Evolutionary conservation across 116 monocot genomes (phyloP).

Genomic region (Phalaenopsis hybrid): DNA sequence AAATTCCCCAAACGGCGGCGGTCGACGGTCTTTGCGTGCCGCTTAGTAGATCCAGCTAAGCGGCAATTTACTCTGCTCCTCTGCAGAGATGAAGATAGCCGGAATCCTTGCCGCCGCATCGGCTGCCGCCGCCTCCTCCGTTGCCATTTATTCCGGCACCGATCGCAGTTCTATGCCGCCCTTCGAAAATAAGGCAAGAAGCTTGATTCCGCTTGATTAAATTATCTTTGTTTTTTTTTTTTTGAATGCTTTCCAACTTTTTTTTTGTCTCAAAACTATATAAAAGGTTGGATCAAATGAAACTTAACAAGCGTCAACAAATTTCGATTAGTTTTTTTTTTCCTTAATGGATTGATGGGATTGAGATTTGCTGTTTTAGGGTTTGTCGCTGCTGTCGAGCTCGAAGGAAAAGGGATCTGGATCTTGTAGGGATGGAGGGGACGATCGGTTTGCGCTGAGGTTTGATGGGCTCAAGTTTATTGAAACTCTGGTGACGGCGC

Average conservation of each 20-base stretch:
- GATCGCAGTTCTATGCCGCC: neutral
- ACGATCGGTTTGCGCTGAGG: constrained; percentile 20
- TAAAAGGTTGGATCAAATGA: too few relatives aligned
- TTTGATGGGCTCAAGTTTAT: constrained; percentile 44
- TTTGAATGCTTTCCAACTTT: neutral
- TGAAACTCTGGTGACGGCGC: constrained; percentile 45
- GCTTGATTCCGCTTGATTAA: neutral
- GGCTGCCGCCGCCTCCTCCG: constrained; percentile 4
- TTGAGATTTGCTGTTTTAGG: neutral
- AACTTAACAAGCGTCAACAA: neutral
- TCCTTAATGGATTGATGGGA: neutral
- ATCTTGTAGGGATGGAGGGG: neutral
- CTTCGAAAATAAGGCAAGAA: neutral
- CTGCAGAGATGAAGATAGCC: constrained; percentile 17
- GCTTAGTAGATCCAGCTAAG: neutral
- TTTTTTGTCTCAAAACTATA: too few relatives aligned
- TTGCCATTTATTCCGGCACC: neutral
- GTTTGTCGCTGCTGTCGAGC: neutral
- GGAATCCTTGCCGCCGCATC: constrained; percentile 6
- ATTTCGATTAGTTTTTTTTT: neutral
- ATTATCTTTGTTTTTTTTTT: neutral
- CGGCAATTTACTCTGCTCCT: too few relatives aligned
- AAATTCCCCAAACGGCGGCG: neutral
- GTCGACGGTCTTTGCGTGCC: too few relatives aligned
- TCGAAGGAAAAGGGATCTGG: constrained; percentile 8